Conservation (phyloP, 345 rosid species). For the Citrus reticulata region DNA sequence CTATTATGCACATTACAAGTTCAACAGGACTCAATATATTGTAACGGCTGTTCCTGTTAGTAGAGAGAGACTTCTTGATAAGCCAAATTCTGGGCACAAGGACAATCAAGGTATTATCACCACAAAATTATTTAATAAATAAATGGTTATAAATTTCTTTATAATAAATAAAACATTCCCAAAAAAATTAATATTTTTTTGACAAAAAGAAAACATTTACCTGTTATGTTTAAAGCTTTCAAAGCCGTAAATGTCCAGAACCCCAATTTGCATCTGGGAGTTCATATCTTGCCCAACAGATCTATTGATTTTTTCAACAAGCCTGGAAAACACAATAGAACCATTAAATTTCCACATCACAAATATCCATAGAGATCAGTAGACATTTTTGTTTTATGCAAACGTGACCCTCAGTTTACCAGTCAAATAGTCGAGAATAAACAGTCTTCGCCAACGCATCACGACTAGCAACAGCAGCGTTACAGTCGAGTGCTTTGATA, state of each 20-base stretch:
- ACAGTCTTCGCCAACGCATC: conserved; percentile 97
- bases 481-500: conserved; percentile 81
- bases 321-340: conserved; percentile 46
- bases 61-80: not conserved
- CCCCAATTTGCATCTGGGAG: conserved; percentile 78
- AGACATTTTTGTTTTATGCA: conserved; percentile 1
- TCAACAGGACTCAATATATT: not conserved
- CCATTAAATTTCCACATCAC: not conserved
- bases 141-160: not conserved
- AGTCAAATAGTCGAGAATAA: conserved; percentile 90
- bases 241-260: conserved; percentile 96
- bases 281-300: conserved; percentile 90
- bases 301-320: conserved; percentile 86
- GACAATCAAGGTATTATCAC: not conserved
- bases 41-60: not conserved
- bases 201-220: conserved; percentile 26
- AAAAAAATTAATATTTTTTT: not conserved
- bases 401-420: conserved; percentile 44
- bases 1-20: not conserved
- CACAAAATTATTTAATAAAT: not conserved
- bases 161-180: not conserved
- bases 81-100: not conserved
- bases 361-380: not conserved
- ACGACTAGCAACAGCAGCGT: conserved; percentile 92
- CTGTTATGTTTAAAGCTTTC: conserved; percentile 92